Percentiles rank a stretch among this genome's conserved stretches.
Evolutionary conservation across 164 flowering plant genomes (phyloP).

Genomic region (Sextonia rubra): DNA sequence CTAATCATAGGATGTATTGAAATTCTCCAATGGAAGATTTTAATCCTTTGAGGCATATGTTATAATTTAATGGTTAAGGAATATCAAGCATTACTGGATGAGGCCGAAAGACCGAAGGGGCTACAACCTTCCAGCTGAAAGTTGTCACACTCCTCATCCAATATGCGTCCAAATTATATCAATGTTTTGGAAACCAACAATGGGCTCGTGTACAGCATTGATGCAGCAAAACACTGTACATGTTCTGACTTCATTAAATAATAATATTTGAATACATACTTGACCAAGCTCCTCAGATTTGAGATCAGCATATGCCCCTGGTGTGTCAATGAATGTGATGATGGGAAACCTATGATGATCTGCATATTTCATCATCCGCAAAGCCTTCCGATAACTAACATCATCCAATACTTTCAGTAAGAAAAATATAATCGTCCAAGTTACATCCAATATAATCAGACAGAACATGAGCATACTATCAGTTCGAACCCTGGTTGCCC

Average conservation of each 20-base stretch:
- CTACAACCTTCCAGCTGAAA: too few species aligned
- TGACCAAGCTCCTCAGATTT: constrained; percentile 33
- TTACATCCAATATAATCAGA: too few species aligned
- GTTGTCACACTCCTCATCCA: background rate
- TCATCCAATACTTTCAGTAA: background rate
- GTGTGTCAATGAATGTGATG: constrained; percentile 29
- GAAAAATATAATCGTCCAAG: too few species aligned
- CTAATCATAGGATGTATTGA: too few species aligned
- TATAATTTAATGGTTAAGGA: too few species aligned
- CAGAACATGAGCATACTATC: too few species aligned
- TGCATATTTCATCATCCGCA: constrained; percentile 32
- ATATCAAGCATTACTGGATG: too few species aligned
- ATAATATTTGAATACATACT: constrained; percentile 10
- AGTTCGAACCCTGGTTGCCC: too few species aligned
- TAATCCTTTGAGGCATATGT: too few species aligned
- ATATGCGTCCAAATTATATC: background rate
- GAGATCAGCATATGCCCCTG: constrained; percentile 32
- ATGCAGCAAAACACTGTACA: background rate
- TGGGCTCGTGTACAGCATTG: background rate
- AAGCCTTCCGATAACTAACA: constrained; percentile 25
- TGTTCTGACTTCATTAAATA: background rate
- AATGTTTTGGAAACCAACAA: background rate
- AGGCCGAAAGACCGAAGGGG: too few species aligned
- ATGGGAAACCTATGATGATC: constrained; percentile 32
- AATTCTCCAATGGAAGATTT: too few species aligned